phyloP scores from a whole-genome alignment of 768 basidiomycete genomes.

The Suillus subalutaceus region DNA sequence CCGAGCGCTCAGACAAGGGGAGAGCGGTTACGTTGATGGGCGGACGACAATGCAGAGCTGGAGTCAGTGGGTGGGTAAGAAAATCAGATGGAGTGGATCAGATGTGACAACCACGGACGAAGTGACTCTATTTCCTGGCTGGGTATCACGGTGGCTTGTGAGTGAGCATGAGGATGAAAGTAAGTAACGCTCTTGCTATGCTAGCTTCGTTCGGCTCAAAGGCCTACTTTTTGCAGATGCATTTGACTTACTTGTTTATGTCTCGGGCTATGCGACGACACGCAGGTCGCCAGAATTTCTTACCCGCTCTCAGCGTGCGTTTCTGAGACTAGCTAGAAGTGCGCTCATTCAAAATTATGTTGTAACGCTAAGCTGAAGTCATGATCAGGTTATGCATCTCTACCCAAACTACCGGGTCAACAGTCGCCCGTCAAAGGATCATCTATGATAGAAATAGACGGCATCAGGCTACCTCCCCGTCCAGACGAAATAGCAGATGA shows the following conservation, averaged over 20 bases:
- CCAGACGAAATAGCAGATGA: slow-evolving; percentile 65
- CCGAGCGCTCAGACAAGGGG: slow-evolving; percentile 19
- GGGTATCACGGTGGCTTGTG: slow-evolving; percentile 63
- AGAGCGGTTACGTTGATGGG: slow-evolving; percentile 25
- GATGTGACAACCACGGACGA: slow-evolving; percentile 42
- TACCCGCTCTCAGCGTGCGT: slow-evolving; percentile 75
- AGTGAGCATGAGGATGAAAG: slow-evolving; percentile 30
- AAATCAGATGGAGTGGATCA: slow-evolving; percentile 39
- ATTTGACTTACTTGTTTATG: slow-evolving; percentile 72
- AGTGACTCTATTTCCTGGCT: slow-evolving; percentile 75
- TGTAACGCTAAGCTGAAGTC: slow-evolving; percentile 10
- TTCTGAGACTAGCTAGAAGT: slow-evolving; percentile 82
- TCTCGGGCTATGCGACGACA: slow-evolving; percentile 77
- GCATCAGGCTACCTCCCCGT: slow-evolving; percentile 55
- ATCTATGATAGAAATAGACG: slow-evolving; percentile 31
- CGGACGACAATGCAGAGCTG: slow-evolving; percentile 44
- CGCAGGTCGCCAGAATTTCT: slow-evolving; percentile 59
- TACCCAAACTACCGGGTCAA: slow-evolving; percentile 57
- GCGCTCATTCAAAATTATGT: slow-evolving; percentile 10
- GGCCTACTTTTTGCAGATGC: slow-evolving; percentile 36
- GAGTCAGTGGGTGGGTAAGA: slow-evolving; percentile 68
- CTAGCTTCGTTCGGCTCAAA: slow-evolving; percentile 3
- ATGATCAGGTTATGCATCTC: slow-evolving; percentile 65
- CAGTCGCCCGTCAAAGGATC: slow-evolving; percentile 20
- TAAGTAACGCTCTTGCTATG: slow-evolving; percentile 11